These are phyloP conservation scores for Dictyostelium capitatum DNA, from an alignment of 78 protist genomes.

Conservation along the genomic window DNA sequence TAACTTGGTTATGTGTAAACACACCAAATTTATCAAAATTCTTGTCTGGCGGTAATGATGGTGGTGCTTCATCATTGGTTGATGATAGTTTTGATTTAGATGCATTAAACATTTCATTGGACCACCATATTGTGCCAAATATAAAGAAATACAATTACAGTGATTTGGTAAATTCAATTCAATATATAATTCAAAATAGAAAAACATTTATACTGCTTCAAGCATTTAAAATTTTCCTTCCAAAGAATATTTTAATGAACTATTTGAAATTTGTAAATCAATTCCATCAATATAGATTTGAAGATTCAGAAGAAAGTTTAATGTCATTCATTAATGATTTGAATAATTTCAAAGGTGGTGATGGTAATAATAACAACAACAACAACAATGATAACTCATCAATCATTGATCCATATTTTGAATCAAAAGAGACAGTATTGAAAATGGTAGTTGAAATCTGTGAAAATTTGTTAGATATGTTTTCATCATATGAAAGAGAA, in stretches of 20 bases:
- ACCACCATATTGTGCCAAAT: conserved; percentile 35
- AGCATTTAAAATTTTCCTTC: conserved; percentile 68
- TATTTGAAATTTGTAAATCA: conserved; percentile 48
- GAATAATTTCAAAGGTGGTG: conserved; percentile 7
- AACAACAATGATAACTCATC: neutral
- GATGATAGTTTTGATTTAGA: conserved; percentile 59
- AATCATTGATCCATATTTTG: neutral
- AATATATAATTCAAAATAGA: conserved; percentile 31
- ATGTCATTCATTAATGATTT: conserved; percentile 23
- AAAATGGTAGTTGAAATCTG: conserved; percentile 19
- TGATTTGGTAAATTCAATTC: conserved; percentile 10
- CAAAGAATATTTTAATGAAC: conserved; percentile 23
- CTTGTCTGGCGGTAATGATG: neutral
- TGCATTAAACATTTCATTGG: conserved; percentile 38
- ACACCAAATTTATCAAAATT: neutral
- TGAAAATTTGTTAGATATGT: conserved; percentile 33
- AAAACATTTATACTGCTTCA: conserved; percentile 47
- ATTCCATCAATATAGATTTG: conserved; percentile 75
- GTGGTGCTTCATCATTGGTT: too few relatives aligned
- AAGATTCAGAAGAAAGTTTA: conserved; percentile 54
- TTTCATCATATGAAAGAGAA: conserved; percentile 54
- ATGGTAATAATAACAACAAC: neutral
- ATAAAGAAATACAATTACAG: conserved; percentile 2
- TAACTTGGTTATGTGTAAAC: conserved; percentile 57
- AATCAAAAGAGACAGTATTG: neutral